Conservation (phyloP, 1,284 basidiomycete species). For the Ustilago vetiveriae region DNA sequence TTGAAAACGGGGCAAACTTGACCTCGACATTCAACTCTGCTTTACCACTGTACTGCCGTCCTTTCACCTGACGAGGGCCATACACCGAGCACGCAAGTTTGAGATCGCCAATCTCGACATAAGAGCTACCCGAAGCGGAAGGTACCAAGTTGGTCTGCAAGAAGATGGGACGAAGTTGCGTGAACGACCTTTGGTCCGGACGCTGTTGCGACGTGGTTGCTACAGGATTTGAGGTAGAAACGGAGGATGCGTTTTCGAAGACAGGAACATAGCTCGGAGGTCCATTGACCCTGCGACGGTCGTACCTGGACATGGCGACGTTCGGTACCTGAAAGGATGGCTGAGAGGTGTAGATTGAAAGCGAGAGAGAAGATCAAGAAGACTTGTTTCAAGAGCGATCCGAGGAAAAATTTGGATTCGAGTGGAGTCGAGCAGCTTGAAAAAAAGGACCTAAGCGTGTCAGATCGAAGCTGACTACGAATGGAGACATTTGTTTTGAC, state of each 20-base stretch:
- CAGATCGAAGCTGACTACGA: not conserved
- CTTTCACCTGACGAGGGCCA: constrained; percentile 85
- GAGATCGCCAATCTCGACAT: constrained; percentile 86
- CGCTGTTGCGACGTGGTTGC: constrained; percentile 18
- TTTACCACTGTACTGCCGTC: constrained; percentile 80
- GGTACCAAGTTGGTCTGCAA: constrained; percentile 82
- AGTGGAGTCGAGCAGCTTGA: constrained; percentile 30
- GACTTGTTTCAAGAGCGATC: constrained; percentile 1
- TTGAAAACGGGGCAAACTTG: constrained; percentile 94
- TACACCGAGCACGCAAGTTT: constrained; percentile 98
- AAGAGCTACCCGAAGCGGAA: constrained; percentile 93
- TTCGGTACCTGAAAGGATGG: too few relatives aligned
- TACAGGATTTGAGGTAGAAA: constrained; percentile 8
- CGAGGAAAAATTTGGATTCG: constrained; percentile 9
- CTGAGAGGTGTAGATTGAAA: not conserved
- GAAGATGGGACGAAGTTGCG: constrained; percentile 71
- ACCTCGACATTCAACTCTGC: constrained; percentile 93
- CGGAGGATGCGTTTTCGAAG: constrained; percentile 8
- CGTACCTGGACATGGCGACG: constrained; percentile 46
- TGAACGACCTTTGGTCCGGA: constrained; percentile 20
- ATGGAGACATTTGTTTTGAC: not conserved
- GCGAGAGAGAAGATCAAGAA: not conserved
- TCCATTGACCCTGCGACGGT: constrained; percentile 43
- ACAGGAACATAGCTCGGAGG: constrained; percentile 32
- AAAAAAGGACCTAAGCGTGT: constrained; percentile 4